These are phyloP conservation scores for Panicum hallii DNA, from an alignment of 202 grass and related monocot species.

Conservation along the genomic window DNA sequence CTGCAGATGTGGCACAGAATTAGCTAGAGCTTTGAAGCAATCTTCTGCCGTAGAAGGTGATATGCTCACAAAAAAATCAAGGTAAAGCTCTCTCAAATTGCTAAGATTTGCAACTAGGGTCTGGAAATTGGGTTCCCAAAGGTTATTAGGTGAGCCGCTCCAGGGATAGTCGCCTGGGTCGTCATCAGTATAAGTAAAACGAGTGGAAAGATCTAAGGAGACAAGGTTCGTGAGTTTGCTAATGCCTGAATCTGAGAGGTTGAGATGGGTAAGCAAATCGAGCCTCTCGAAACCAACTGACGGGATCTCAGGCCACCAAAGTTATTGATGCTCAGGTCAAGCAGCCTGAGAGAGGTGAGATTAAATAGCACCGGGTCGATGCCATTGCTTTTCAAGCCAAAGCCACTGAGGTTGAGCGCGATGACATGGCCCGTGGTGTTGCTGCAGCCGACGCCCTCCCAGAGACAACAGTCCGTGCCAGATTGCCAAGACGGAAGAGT, in stretches of 20 bases:
- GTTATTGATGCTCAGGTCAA: constrained; percentile 40
- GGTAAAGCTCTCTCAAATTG: constrained; percentile 46
- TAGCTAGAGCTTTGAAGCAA: constrained; percentile 1
- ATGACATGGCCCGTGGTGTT: not conserved
- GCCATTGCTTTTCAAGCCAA: not conserved
- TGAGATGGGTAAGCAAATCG: constrained; percentile 36
- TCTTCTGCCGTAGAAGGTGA: not conserved
- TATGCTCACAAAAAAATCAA: constrained; percentile 17
- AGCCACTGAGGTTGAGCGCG: constrained; percentile 13
- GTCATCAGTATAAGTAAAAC: not conserved
- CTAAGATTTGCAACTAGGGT: constrained; percentile 37
- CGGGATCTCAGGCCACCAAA: not conserved
- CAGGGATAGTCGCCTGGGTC: rapidly evolving
- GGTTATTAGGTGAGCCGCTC: rapidly evolving
- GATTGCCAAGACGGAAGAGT: constrained; percentile 31
- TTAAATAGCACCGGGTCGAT: constrained; percentile 30
- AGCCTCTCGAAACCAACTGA: constrained; percentile 35
- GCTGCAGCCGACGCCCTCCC: constrained; percentile 44
- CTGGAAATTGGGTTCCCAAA: not conserved
- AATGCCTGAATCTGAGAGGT: constrained; percentile 37
- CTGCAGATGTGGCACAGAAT: constrained; percentile 14
- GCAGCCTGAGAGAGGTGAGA: constrained; percentile 32
- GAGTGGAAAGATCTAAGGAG: constrained; percentile 45
- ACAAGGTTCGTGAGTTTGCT: constrained; percentile 42
- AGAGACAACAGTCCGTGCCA: constrained; percentile 49